Percentiles rank a stretch among this genome's conserved stretches.
These are phyloP conservation scores for Boletus rubescentipes DNA, from an alignment of 768 basidiomycete genomes.

Conservation along the genomic window DNA sequence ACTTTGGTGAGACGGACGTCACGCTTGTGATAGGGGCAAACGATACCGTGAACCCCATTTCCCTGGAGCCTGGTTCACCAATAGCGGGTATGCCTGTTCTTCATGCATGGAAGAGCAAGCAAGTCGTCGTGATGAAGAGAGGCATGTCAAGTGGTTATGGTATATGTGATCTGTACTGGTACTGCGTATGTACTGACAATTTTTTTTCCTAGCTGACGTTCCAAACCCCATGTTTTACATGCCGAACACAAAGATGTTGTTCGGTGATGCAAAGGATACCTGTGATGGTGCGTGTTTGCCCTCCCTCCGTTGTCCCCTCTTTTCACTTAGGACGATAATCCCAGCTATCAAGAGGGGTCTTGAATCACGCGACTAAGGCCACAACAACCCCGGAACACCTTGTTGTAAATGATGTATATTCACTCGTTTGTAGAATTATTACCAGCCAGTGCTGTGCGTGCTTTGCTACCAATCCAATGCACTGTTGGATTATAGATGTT, in stretches of 20 bases:
- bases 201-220: constrained; percentile 63
- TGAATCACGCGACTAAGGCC: constrained; percentile 33
- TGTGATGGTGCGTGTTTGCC: constrained; percentile 64
- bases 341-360: constrained; percentile 63
- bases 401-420: constrained; percentile 21
- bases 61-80: constrained; percentile 79
- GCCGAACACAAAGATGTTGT: constrained; percentile 87
- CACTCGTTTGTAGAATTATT: constrained; percentile 19
- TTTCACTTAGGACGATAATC: neutral
- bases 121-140: constrained; percentile 91
- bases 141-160: constrained; percentile 89
- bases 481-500: neutral
- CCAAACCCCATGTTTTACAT: constrained; percentile 95
- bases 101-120: constrained; percentile 92
- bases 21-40: constrained; percentile 90
- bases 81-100: constrained; percentile 94
- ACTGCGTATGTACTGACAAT: neutral
- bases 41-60: constrained; percentile 90
- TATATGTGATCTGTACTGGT: constrained; percentile 29
- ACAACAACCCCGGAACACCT: neutral
- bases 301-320: neutral
- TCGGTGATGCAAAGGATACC: constrained; percentile 88
- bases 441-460: neutral
- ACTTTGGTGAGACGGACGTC: constrained; percentile 86
- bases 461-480: neutral